Base-by-base conservation (phyloP, 2,329 filamentous ascomycete genomes). In the Cytospora paraplurivora region DNA sequence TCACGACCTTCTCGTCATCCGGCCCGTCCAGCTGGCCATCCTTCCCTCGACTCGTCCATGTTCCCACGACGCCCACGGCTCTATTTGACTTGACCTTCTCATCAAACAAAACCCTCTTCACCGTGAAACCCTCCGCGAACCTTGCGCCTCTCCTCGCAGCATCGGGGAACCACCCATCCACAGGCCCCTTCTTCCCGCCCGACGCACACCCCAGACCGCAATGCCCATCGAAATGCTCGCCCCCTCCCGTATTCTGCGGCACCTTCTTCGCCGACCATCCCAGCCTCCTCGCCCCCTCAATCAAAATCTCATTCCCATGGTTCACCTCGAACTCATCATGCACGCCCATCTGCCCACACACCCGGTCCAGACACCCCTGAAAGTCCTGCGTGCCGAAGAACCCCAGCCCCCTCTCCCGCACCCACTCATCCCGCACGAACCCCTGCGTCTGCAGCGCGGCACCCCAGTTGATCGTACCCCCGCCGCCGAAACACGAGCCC, bases 391-490 rank as follows among this genome's bases (percentile, higher is more conserved):
- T 88, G 0, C 84, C 86, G 72, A 95, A 96, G 69, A 95, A 87
- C 0, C 84, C 82, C 6, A 96, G 78, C 0, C 88, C 88, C 11
- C 76, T 70, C 55, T 79, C 76, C 56, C 84, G 79, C 0, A 90
- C 87, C 92, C 92, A 96, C 75, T 96, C 91, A 69, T 86, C 80
- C 11, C 92, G 85, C 1, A 96, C 89, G 68, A 82, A 90, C 17
- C 84, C 85, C 72, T 93, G 90, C 0, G 90, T 88, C 65, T 82
- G 79, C 38, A 86, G 76, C 62, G 78, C 80, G 3, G 83, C 83
- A 69, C 82, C 89, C 92, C 92, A 96, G 74, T 96, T 96, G 69
- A 96, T 76, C 0, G 90, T 92, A 12, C 92, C 92, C 62, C 92
- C 92, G 49, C 92, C 92, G 32, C 92, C 92, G 85, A 89, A 95